Base-by-base conservation (phyloP, 2,329 filamentous ascomycete genomes). In the Neoascochyta sp. region DNA sequence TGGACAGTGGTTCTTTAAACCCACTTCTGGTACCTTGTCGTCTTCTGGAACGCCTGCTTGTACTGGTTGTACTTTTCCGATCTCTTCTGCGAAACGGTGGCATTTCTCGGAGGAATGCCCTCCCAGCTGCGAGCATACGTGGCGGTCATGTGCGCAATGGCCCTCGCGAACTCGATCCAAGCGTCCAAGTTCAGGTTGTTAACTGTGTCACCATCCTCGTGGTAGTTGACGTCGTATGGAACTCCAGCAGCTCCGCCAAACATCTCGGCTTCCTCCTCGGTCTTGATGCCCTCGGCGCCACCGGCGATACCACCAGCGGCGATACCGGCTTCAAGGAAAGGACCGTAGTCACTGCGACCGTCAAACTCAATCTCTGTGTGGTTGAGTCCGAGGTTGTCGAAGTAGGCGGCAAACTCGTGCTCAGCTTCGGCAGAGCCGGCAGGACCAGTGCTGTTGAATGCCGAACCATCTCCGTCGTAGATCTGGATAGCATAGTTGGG, bases 271-370 rank as follows among this genome's bases (percentile, higher is more conserved):
- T 89, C 81, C 18, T 78, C 71, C 27, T 71, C 64, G 0, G 82
- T 86, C 75, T 88, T 89, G 64, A 85, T 60, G 9, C 75, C 81
- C 61, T 89, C 84, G 1, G 85, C 85, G 21, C 85, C 85, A 2
- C 84, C 87, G 32, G 83, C 83, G 39, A 89, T 77, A 16, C 85
- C 85, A 14, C 85, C 83, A 1, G 77, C 77, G 0, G 85, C 81
- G 22, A 89, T 86, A 3, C 81, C 81, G 33, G 76, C 72, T 19
- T 76, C 71, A 50, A 88, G 81, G 66, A 90, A 89, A 1, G 78
- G 81, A 28, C 80, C 82, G 49, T 90, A 90, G 62, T 92, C 86
- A 41, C 80, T 86, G 36, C 85, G 79, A 5, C 85, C 85, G 47
- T 87, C 81, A 45, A 92, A 90, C 2, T 78, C 75, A 16, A 84